phyloP scores from a whole-genome alignment of 176 grass and related monocot genomes.

The Ensete ventricosum region DNA sequence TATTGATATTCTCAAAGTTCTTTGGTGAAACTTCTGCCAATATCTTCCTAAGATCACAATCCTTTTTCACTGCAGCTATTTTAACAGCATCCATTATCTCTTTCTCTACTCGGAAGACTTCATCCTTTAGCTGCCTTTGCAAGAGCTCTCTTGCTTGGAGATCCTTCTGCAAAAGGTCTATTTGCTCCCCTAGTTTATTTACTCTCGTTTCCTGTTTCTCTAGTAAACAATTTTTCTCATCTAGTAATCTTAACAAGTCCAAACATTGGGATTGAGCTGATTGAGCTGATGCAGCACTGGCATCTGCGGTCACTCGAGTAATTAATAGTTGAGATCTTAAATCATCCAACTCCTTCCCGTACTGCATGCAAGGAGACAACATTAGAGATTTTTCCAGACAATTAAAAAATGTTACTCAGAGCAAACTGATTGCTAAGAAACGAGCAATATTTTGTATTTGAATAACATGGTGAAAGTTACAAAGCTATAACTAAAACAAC shows the following conservation, averaged over 20 bases:
- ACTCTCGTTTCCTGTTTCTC: conserved; percentile 65
- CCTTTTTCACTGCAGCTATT: conserved; percentile 45
- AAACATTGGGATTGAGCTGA: conserved; percentile 61
- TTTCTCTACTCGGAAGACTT: conserved; percentile 53
- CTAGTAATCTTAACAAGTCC: conserved; percentile 52
- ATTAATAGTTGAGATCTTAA: conserved; percentile 52
- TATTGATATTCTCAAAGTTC: conserved; percentile 75
- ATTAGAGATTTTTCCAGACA: neutral
- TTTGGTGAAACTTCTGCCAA: conserved; percentile 65
- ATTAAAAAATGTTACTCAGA: neutral
- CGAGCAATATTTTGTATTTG: neutral
- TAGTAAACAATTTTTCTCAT: conserved; percentile 50
- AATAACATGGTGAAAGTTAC: neutral
- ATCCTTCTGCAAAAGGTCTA: conserved; percentile 60
- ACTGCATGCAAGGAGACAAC: conserved; percentile 28
- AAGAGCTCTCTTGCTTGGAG: conserved; percentile 64
- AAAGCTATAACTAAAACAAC: neutral
- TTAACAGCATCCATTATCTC: conserved; percentile 64
- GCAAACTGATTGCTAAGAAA: neutral
- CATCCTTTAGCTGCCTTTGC: conserved; percentile 60
- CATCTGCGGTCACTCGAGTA: conserved; percentile 66
- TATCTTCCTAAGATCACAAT: conserved; percentile 57
- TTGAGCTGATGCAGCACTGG: conserved; percentile 64
- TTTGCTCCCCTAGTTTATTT: conserved; percentile 59
- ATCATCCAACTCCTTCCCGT: conserved; percentile 53